A percentile compares a stretch with the other conserved stretches of the same genome.
Evolutionary conservation across 2,329 filamentous ascomycete genomes (phyloP).

Genomic region (Pestalotiopsis sp.): DNA sequence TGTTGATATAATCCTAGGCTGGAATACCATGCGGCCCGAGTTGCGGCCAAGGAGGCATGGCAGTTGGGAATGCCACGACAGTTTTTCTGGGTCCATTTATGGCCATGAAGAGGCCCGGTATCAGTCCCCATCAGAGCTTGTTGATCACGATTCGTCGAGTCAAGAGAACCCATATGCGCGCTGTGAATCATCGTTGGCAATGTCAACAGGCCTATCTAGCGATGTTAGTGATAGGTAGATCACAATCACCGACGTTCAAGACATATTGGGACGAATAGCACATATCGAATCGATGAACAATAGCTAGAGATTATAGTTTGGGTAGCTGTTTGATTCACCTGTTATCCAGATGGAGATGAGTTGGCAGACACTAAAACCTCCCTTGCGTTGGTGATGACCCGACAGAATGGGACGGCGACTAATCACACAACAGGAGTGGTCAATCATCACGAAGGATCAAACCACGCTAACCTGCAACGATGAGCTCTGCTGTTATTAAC

Average conservation of each 20-base stretch:
- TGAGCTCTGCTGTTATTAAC: background rate
- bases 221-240: too few species aligned
- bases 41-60: background rate
- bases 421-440: constrained; percentile 9
- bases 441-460: background rate
- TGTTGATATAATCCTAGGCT: background rate
- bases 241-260: too few species aligned
- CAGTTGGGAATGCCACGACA: background rate
- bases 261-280: too few species aligned
- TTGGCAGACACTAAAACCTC: background rate
- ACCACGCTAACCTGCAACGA: background rate
- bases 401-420: constrained; percentile 11
- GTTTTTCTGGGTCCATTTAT: background rate
- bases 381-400: background rate
- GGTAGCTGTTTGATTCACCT: background rate
- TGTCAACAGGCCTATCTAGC: too few species aligned
- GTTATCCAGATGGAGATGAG: background rate
- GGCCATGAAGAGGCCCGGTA: background rate
- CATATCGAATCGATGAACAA: too few species aligned
- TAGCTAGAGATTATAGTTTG: background rate
- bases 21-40: background rate
- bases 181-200: too few species aligned
- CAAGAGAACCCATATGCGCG: too few species aligned
- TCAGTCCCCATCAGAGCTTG: too few species aligned
- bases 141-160: too few species aligned